Base-by-base conservation (phyloP, 2,329 filamentous ascomycete species). In the Pyrenochaeta sp. region DNA sequence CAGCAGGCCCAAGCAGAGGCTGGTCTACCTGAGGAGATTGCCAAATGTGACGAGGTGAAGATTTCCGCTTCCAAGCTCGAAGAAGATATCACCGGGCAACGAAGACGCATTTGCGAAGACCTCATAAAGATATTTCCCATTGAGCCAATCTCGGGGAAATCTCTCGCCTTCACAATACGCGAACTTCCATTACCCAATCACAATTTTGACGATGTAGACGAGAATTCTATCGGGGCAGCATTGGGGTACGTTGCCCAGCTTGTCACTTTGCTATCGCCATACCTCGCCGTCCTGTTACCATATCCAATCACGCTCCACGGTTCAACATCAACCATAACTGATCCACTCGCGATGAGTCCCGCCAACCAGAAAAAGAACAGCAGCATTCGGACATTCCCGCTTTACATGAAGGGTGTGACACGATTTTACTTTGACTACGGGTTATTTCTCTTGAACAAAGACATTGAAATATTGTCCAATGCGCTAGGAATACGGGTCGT, bases 391-490 rank as follows among this genome's bases (percentile, higher is more conserved):
- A 66, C 57, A 1, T 99, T 96, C 60, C 94, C 94, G 0, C 80
- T 99, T 0, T 92, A 92, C 70, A 72, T 88, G 74, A 78, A 77
- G 47, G 80, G 82, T 63, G 81, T 83, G 2, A 84, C 90, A 0
- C 84, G 91, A 31, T 97, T 93, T 74, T 86, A 93, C 2, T 97
- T 97, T 70, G 93, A 97, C 61, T 99, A 97, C 68, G 94, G 81
- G 8, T 94, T 96, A 66, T 99, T 97, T 61, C 76, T 97, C n/a
- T 80, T 99, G 10, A 97, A 97, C 75, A 96, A 97, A 72, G 79
- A 97, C 64, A 92, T 99, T 42, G 92, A 97, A 58, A 77, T 85
- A 34, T 67, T 88, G 8, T 72, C 73, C 14, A 81, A 78, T 47
- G 73, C 76, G 1, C 85, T 91, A 54, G 87, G 87, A 0, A 76